Percentiles rank a stretch among this genome's conserved stretches.
phyloP scores from a whole-genome alignment of 2,329 filamentous ascomycete genomes.

The Drechslerella dactyloides region DNA sequence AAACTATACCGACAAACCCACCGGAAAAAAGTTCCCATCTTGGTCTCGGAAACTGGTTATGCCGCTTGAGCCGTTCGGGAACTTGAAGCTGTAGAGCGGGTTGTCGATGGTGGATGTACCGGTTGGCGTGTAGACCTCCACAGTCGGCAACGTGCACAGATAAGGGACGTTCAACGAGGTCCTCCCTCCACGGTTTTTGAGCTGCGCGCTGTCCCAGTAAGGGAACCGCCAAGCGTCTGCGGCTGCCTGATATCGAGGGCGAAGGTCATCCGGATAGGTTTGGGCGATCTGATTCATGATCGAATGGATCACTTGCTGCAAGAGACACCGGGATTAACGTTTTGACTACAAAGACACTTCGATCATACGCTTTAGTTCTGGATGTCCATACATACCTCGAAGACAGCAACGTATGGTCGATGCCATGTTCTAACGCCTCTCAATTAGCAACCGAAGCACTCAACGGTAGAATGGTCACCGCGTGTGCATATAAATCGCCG shows the following conservation, averaged over 20 bases:
- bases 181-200: constrained; percentile 52
- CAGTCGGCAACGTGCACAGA: constrained; percentile 36
- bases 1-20: constrained; percentile 53
- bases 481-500: too few species aligned
- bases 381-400: constrained; percentile 60
- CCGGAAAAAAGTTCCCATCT: constrained; percentile 56
- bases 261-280: constrained; percentile 50
- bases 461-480: too few species aligned
- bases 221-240: constrained; percentile 34
- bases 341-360: not conserved
- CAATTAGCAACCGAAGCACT: too few species aligned
- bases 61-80: constrained; percentile 56
- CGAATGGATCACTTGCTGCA: constrained; percentile 64
- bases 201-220: constrained; percentile 46
- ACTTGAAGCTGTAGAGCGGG: constrained; percentile 64
- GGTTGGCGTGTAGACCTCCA: constrained; percentile 55
- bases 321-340: not conserved
- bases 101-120: constrained; percentile 61
- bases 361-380: not conserved
- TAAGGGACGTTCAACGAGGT: constrained; percentile 60
- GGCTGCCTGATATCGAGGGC: constrained; percentile 29
- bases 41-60: constrained; percentile 57
- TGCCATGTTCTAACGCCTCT: constrained; percentile 58
- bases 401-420: constrained; percentile 64
- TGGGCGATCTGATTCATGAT: constrained; percentile 62